Evolutionary conservation across 208 protist genomes (phyloP), one percentile per base, ranked within the genome.

Genomic region (Leishmania mexicana): DNA sequence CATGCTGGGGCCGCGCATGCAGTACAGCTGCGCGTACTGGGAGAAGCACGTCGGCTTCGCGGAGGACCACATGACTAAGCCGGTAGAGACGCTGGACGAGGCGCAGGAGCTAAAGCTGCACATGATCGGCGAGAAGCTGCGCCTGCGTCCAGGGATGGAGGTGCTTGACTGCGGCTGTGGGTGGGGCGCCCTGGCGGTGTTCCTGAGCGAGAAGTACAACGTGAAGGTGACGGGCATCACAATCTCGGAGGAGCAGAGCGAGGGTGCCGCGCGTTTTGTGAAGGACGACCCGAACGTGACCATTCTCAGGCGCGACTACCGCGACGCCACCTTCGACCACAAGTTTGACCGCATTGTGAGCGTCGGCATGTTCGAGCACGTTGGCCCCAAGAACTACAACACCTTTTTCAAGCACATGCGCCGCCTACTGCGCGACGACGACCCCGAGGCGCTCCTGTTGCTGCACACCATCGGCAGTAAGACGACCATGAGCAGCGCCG

Each of bases 291-390:
- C 77, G 13, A 75, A 87, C 79, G 80, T 93, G 7, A 90, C 88
- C 2, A 90, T 94, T 57, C 81, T 90, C 10, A 82, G 88, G 4
- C 90, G 88, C 51, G 93, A 97, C 86, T 97, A 97, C 87, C 91
- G 93, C 79, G 89, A 97, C 77, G 86, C 88, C 47, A 78, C 84
- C 17, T 86, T 82, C 31, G 65, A 62, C 58, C 21, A 53, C 72
- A 89, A 90, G 80, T 96, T 96, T 58, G 88, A 97, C 51, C 84
- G 85, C 53, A 93, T 97, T 80, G 89, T 94, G 45, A 93, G 90
- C 7, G 92, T 97, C 5, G 92, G 92, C 80, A 97, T 97, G 93
- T 94, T 94, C 58, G 93, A 97, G 87, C 93, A 97, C 82, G 93
- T 96, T 2, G 93, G 93, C 0, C 87, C 92, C 13, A 89, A 90